These are phyloP conservation scores for Bipolaris bicolor DNA, from an alignment of 2,329 filamentous ascomycete species.

Conservation along the genomic window DNA sequence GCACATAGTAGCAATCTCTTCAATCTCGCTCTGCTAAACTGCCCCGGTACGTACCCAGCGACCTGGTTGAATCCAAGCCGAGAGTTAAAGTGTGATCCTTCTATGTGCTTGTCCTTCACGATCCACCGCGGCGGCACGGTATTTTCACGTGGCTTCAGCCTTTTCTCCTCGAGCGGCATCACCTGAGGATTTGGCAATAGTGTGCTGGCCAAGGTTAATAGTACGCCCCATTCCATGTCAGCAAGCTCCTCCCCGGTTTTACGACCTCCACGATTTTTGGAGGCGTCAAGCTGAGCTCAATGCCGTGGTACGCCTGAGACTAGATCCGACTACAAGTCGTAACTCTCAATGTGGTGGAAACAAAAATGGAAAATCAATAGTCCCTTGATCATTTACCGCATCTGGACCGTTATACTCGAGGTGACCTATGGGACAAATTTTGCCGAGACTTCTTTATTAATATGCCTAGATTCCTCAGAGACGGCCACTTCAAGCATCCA, in stretches of 20 bases:
- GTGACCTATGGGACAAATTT: slow-evolving; percentile 34
- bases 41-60: slow-evolving; percentile 25
- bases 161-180: slow-evolving; percentile 11
- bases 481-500: slow-evolving; percentile 22
- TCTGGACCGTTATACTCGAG: slow-evolving; percentile 31
- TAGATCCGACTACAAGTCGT: slow-evolving; percentile 11
- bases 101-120: not conserved
- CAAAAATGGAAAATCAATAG: slow-evolving; percentile 41
- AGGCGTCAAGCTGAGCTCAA: slow-evolving; percentile 9
- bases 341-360: slow-evolving; percentile 3
- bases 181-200: slow-evolving; percentile 29
- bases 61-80: slow-evolving; percentile 15
- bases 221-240: slow-evolving; percentile 22
- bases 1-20: not conserved
- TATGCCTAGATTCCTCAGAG: slow-evolving; percentile 29
- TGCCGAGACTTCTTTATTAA: slow-evolving; percentile 46
- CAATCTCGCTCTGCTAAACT: not conserved
- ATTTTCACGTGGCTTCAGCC: slow-evolving; percentile 31
- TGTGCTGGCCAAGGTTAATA: slow-evolving; percentile 21
- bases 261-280: slow-evolving; percentile 24
- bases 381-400: slow-evolving; percentile 32
- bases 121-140: slow-evolving; percentile 21
- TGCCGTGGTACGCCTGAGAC: slow-evolving; percentile 30
- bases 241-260: slow-evolving; percentile 16
- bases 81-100: not conserved